A percentile compares a stretch with the other conserved stretches of the same genome.
Evolutionary conservation across 768 basidiomycete genomes (phyloP).

Genomic region (Suillus subaureus): DNA sequence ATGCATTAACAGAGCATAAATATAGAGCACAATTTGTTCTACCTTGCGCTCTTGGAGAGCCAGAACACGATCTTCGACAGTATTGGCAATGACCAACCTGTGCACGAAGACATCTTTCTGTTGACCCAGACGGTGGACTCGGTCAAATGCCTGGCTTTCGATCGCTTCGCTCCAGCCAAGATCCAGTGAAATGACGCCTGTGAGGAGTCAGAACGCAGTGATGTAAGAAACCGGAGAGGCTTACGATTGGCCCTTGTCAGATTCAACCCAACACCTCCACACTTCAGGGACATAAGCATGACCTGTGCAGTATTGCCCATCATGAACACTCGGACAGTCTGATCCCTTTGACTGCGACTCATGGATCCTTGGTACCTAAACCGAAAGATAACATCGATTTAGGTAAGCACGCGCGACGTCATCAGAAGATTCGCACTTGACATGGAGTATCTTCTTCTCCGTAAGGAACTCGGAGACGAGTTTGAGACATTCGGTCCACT

Average conservation of each 20-base stretch:
- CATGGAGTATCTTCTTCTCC: conserved; percentile 51
- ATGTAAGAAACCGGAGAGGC: neutral
- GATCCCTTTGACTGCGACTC: conserved; percentile 52
- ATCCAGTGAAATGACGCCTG: conserved; percentile 58
- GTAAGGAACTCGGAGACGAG: conserved; percentile 66
- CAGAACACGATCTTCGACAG: conserved; percentile 73
- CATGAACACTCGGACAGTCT: conserved; percentile 63
- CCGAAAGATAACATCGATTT: conserved; percentile 5
- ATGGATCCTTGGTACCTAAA: conserved; percentile 63
- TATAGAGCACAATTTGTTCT: conserved; percentile 10
- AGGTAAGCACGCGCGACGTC: neutral
- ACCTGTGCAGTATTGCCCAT: conserved; percentile 54
- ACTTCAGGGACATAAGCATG: conserved; percentile 67
- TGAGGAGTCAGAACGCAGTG: neutral
- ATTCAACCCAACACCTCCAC: conserved; percentile 58
- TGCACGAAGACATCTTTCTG: conserved; percentile 50
- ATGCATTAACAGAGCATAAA: neutral
- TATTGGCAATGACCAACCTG: conserved; percentile 58
- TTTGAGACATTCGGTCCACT: conserved; percentile 68
- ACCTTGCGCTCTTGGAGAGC: conserved; percentile 64
- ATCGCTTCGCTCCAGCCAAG: conserved; percentile 67
- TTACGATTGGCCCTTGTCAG: conserved; percentile 60
- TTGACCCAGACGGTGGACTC: conserved; percentile 60
- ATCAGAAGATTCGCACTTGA: conserved; percentile 44
- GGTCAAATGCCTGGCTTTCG: conserved; percentile 63